Evolutionary conservation across 2,329 filamentous ascomycete genomes (phyloP).

Genomic region (Zasmidium citrigriseum): DNA sequence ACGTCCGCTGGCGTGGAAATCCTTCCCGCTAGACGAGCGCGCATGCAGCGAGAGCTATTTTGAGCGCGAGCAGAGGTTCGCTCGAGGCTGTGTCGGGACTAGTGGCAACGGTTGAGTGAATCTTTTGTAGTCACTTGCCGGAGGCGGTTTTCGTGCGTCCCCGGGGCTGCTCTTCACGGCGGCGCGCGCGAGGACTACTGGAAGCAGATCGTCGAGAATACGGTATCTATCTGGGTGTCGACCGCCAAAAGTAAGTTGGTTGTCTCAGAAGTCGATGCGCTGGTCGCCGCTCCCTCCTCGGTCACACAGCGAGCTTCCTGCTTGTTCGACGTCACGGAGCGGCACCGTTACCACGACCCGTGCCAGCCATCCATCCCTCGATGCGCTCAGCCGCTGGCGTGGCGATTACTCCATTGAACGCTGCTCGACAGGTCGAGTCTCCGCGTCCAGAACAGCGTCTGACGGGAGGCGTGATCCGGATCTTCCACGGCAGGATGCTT

Average conservation of each 20-base stretch:
- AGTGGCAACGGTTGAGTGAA: background rate
- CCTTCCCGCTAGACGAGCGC: background rate
- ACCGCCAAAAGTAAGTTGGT: constrained; percentile 1
- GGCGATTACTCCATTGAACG: background rate
- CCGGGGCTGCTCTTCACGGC: background rate
- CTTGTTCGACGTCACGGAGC: background rate
- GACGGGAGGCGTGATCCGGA: background rate
- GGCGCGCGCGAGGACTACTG: background rate
- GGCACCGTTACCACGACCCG: background rate
- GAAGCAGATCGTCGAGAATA: background rate
- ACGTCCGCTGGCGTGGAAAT: background rate
- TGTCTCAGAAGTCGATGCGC: background rate
- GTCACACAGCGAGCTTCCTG: background rate
- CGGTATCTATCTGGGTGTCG: background rate
- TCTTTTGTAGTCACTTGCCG: background rate
- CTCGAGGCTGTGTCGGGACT: background rate
- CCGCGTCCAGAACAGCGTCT: background rate
- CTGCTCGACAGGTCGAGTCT: background rate
- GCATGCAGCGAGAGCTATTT: background rate
- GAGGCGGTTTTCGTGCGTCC: background rate
- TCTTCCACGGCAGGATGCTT: background rate
- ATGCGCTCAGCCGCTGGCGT: background rate
- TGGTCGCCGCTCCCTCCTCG: background rate
- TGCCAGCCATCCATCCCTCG: background rate
- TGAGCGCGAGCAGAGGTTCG: background rate